Conservation (phyloP, 2,329 filamentous ascomycete genomes). For the Ascochyta clinopodiicola region DNA sequence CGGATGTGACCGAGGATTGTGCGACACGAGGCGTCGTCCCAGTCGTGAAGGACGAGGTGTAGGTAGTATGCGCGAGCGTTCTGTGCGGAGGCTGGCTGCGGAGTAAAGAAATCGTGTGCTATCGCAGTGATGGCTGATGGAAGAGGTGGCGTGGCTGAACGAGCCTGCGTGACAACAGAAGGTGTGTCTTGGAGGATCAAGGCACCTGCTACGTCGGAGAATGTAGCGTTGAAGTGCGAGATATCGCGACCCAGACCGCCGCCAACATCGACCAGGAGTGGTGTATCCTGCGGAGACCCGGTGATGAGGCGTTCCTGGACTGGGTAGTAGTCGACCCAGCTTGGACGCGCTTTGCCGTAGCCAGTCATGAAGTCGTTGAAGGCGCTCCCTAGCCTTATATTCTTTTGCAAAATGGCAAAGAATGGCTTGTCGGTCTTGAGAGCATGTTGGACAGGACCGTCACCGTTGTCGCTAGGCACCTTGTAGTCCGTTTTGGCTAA, state of each 20-base stretch:
- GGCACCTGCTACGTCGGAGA: not conserved
- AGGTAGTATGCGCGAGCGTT: conserved; percentile 1
- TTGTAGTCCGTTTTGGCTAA: not conserved
- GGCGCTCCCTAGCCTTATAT: not conserved
- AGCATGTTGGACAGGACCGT: not conserved
- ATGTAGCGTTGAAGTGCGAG: not conserved
- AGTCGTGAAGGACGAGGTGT: conserved; percentile 2
- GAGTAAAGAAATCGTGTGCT: not conserved
- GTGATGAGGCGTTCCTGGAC: not conserved
- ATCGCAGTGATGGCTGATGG: not conserved
- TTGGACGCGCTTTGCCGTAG: not conserved
- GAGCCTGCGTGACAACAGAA: not conserved
- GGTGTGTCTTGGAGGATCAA: not conserved
- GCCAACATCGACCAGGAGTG: not conserved
- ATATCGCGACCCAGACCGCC: not conserved
- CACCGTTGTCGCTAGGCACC: not conserved
- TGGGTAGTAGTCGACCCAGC: not conserved
- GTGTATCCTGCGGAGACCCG: not conserved
- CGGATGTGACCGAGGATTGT: conserved; percentile 3
- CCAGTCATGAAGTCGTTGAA: conserved; percentile 7
- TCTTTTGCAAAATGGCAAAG: not conserved
- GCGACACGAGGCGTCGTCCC: not conserved
- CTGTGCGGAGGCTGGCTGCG: not conserved
- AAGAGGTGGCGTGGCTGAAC: not conserved
- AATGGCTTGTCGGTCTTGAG: not conserved